These are phyloP conservation scores for Saccharomyces mikatae DNA, from an alignment of 805 yeast species.

Conservation along the genomic window DNA sequence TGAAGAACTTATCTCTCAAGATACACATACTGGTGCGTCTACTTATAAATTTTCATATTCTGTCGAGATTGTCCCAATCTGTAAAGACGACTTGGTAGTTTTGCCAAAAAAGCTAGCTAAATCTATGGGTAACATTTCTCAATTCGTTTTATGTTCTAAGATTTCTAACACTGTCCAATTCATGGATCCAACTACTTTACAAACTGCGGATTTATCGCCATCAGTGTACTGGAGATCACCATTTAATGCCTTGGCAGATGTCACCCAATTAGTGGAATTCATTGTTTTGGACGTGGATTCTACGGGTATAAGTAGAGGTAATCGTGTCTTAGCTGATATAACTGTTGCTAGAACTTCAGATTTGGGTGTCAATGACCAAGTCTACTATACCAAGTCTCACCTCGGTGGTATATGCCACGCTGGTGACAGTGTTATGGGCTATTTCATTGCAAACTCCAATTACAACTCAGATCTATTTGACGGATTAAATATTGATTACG, in stretches of 20 bases:
- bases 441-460: constrained; percentile 75
- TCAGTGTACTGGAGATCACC: constrained; percentile 74
- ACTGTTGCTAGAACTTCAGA: constrained; percentile 87
- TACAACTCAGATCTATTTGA: constrained; percentile 87
- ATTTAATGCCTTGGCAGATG: constrained; percentile 69
- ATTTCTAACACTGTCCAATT: constrained; percentile 78
- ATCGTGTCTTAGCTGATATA: constrained; percentile 76
- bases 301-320: constrained; percentile 71
- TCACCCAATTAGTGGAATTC: constrained; percentile 72
- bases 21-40: constrained; percentile 84
- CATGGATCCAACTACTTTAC: constrained; percentile 74
- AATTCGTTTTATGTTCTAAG: constrained; percentile 77
- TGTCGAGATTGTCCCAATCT: constrained; percentile 89
- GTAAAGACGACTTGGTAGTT: constrained; percentile 93
- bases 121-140: constrained; percentile 72
- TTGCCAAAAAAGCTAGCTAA: constrained; percentile 82
- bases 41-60: constrained; percentile 87
- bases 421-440: constrained; percentile 93
- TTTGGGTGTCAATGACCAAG: constrained; percentile 75
- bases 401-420: constrained; percentile 92
- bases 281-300: constrained; percentile 92
- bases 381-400: constrained; percentile 81
- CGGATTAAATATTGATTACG: constrained; percentile 46
- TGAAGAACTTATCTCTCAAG: constrained; percentile 84
- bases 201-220: constrained; percentile 66